phyloP scores from a whole-genome alignment of 2,329 filamentous ascomycete genomes.

The Lachnellula hyalina region DNA sequence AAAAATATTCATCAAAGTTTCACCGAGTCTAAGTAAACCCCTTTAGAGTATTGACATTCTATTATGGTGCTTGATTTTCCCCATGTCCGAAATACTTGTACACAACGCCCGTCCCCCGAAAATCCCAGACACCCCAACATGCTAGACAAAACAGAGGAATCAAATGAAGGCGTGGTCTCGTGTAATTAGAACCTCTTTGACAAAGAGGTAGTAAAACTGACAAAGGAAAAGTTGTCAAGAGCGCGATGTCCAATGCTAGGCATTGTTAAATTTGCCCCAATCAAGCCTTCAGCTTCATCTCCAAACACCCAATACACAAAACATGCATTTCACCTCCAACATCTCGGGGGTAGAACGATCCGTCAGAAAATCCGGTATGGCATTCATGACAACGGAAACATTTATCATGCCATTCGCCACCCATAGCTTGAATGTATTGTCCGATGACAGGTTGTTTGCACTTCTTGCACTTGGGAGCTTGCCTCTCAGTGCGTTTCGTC shows the following conservation, averaged over 20 bases:
- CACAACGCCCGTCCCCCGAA: neutral
- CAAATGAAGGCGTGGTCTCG: conserved; percentile 17
- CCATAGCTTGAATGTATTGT: conserved; percentile 82
- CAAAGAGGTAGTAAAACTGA: neutral
- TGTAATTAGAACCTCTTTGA: conserved; percentile 5
- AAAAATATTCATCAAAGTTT: too few species aligned
- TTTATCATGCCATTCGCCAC: conserved; percentile 85
- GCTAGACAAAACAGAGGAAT: conserved; percentile 9
- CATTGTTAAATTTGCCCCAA: neutral
- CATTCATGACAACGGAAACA: conserved; percentile 79
- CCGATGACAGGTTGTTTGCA: conserved; percentile 84
- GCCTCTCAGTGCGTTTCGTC: conserved; percentile 83
- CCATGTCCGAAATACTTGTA: neutral
- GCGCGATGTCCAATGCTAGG: neutral
- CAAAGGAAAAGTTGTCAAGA: conserved; percentile 8
- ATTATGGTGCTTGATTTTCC: too few species aligned
- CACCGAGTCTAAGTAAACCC: too few species aligned
- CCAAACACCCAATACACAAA: conserved; percentile 56
- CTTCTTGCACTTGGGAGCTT: conserved; percentile 79
- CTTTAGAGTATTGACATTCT: too few species aligned
- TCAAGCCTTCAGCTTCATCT: conserved; percentile 51
- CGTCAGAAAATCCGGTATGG: conserved; percentile 55
- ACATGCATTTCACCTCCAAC: conserved; percentile 47
- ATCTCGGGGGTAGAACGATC: conserved; percentile 58
- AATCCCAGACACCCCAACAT: neutral